These are phyloP conservation scores for Boletellus ananiceps DNA, from an alignment of 768 basidiomycete species.

Conservation along the genomic window DNA sequence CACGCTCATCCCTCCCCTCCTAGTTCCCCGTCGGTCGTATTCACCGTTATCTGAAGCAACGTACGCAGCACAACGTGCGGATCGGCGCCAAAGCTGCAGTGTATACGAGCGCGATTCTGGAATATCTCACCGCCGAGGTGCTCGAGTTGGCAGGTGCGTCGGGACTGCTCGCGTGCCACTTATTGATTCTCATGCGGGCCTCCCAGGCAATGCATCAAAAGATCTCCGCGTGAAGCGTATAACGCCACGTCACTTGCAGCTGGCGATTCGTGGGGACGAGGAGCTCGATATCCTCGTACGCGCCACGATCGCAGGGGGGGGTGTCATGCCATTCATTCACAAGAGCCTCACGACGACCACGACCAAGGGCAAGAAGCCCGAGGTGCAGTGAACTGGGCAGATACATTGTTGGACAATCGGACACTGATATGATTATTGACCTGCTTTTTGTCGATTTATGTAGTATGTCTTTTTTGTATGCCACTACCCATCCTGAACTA, in stretches of 20 bases:
- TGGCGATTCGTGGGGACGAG: constrained; percentile 95
- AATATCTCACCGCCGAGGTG: constrained; percentile 95
- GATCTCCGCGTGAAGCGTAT: constrained; percentile 97
- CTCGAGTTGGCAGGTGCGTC: constrained; percentile 86
- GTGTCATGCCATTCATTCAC: constrained; percentile 86
- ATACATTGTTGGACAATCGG: constrained; percentile 1
- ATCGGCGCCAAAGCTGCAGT: constrained; percentile 98
- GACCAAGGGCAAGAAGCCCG: constrained; percentile 46
- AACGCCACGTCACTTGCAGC: constrained; percentile 91
- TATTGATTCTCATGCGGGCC: neutral
- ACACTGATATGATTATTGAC: constrained; percentile 17
- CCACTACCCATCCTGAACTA: neutral
- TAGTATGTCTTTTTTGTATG: constrained; percentile 14
- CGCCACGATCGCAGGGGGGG: constrained; percentile 90
- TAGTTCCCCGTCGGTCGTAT: constrained; percentile 98
- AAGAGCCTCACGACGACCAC: constrained; percentile 62
- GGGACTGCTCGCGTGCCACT: neutral
- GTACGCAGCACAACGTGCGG: constrained; percentile 89
- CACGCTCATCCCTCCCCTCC: neutral
- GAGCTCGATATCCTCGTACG: constrained; percentile 94
- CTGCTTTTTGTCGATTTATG: constrained; percentile 4
- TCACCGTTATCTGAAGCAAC: constrained; percentile 89
- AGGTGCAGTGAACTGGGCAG: constrained; percentile 21
- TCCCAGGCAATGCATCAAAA: constrained; percentile 88
- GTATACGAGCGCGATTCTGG: constrained; percentile 92